These are phyloP conservation scores for Nitzschia sp. DNA, from an alignment of 108 stramenopile species.

Conservation along the genomic window DNA sequence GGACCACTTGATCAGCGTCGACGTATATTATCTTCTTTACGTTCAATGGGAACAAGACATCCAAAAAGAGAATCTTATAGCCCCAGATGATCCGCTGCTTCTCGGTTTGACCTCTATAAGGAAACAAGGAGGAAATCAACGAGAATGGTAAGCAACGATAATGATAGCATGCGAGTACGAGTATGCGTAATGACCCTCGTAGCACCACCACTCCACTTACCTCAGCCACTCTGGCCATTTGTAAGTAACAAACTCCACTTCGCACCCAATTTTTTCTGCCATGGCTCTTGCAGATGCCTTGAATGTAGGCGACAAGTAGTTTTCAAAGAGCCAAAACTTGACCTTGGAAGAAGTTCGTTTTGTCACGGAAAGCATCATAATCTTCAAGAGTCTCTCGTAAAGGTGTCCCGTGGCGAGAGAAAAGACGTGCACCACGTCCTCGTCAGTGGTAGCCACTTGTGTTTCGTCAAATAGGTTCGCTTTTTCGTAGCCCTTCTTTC, in stretches of 20 bases:
- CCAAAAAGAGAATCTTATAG: conserved; percentile 99
- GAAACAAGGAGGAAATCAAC: no score
- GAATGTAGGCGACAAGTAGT: conserved; percentile 93
- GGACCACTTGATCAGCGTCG: conserved; percentile 97
- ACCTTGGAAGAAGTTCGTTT: conserved; percentile 92
- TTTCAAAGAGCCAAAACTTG: conserved; percentile 99
- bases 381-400: conserved; percentile 96
- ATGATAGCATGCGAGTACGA: no score
- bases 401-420: conserved; percentile 96
- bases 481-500: conserved; percentile 61
- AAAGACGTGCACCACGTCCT: conserved; percentile 95
- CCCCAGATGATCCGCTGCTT: conserved; percentile 99
- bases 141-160: no score
- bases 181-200: no score
- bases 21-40: conserved; percentile 97
- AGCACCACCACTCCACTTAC: no score
- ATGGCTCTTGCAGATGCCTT: conserved; percentile 84
- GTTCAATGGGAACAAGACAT: conserved; percentile 97
- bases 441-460: conserved; percentile 14
- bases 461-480: conserved; percentile 65
- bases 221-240: conserved; percentile 99
- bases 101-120: conserved; percentile 91
- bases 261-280: conserved; percentile 85
- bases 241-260: conserved; percentile 92
- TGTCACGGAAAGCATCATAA: conserved; percentile 99